Evolutionary conservation across 805 yeast genomes (phyloP).

Genomic region (Kodamaea nitidulidarum): DNA sequence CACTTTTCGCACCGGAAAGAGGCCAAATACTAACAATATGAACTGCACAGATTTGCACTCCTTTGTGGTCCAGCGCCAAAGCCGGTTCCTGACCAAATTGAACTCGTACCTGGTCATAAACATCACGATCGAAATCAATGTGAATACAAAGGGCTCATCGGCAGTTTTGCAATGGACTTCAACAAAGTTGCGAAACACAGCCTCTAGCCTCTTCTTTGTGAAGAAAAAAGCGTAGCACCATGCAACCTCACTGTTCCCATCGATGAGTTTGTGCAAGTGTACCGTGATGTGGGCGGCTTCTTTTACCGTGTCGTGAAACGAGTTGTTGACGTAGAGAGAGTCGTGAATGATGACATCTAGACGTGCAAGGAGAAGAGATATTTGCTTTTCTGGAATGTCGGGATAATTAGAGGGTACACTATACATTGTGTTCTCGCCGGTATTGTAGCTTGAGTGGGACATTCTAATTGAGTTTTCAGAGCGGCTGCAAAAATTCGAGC

Average conservation of each 20-base stretch:
- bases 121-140: not conserved
- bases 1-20: not conserved
- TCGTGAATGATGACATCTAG: not conserved
- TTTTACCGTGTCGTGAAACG: not conserved
- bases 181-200: not conserved
- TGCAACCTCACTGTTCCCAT: not conserved
- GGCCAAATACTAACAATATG: not conserved
- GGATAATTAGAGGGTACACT: not conserved
- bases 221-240: conserved; percentile 1
- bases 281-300: not conserved
- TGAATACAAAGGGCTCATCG: not conserved
- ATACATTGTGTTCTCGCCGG: not conserved
- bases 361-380: not conserved
- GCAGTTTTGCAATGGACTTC: not conserved
- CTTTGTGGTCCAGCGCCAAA: not conserved
- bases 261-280: not conserved
- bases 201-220: not conserved
- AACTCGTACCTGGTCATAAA: conserved; percentile 1
- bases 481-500: not conserved
- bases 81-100: not conserved
- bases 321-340: not conserved
- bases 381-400: not conserved
- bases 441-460: conserved; percentile 5
- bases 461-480: conserved; percentile 3
- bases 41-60: not conserved